Evolutionary conservation across 345 rosid species (phyloP), one percentile per base, ranked within the genome.

Genomic region (Citrus cavaleriei): DNA sequence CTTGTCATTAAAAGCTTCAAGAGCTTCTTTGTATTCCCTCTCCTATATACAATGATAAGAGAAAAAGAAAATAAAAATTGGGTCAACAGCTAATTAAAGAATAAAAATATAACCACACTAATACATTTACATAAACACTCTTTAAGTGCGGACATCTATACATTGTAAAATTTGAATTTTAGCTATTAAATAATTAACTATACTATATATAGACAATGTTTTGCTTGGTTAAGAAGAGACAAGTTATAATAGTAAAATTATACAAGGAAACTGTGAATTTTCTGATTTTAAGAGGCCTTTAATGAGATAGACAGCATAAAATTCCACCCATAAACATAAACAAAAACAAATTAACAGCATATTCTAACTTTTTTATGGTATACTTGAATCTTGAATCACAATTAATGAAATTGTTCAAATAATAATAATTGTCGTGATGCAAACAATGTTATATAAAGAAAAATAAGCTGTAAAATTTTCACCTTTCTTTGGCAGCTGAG

Each of bases 1-100:
- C 89, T 92, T 95, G 71, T 92, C 97, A 72, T 94, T 94, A 73
- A 90, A 93, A 80, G 92, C 90, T 84, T 94, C 98, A 61, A 96
- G 83, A 13, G 87, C 95, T 85, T 96, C 97, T 85, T 82, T 96
- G 84, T 91, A 96, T 76, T 96, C 99, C 76, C 84, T 94, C 84
- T 96, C 99, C 98, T 96, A 83, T 95, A 83, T 64, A n/a, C 1
- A 25, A 24, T 0, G 4, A 60, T 7, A 22, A 62, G 16, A 12
- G 18, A 75, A 61, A 4, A 14, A 1, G 0, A 71, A 61, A 4
- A 5, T 0, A 4, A 54, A 14, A 54, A 16, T 18, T 54, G 22
- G 58, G 19, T 77, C 73, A 74, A 57, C 19, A 25, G 24, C 46
- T 25, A 54, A 54, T 54, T 4, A 63, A 42, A 71, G 40, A 71